A percentile compares a stretch with the other conserved stretches of the same genome.
Evolutionary conservation across 2,329 filamentous ascomycete species (phyloP).

Genomic region (Nothopassalora personata): DNA sequence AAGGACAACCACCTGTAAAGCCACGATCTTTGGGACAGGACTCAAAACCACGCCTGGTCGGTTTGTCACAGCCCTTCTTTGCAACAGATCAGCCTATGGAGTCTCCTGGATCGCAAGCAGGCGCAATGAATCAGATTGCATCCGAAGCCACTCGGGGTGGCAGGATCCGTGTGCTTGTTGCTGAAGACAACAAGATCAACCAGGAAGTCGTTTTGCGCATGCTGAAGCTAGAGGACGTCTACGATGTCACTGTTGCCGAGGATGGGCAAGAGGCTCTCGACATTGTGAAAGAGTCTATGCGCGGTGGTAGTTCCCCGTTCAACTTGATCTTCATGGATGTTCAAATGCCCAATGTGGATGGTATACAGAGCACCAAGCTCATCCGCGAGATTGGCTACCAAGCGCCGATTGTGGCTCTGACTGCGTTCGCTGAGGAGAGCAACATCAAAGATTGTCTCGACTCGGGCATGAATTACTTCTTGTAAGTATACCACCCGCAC

Average conservation of each 20-base stretch:
- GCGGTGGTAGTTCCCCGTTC: constrained; percentile 55
- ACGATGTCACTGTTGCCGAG: constrained; percentile 75
- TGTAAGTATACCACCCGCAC: constrained; percentile 37
- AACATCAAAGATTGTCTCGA: constrained; percentile 64
- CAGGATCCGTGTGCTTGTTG: constrained; percentile 76
- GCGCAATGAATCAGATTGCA: constrained; percentile 60
- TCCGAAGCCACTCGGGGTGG: constrained; percentile 53
- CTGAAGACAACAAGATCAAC: constrained; percentile 65
- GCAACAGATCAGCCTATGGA: constrained; percentile 44
- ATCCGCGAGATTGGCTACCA: constrained; percentile 84
- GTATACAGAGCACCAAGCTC: constrained; percentile 75
- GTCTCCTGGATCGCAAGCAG: constrained; percentile 56
- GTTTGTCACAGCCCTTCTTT: constrained; percentile 79
- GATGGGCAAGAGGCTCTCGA: constrained; percentile 71
- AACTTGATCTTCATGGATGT: constrained; percentile 71
- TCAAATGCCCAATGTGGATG: constrained; percentile 63
- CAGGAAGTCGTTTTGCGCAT: constrained; percentile 58
- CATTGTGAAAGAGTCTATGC: constrained; percentile 76
- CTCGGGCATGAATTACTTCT: constrained; percentile 87
- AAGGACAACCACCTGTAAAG: constrained; percentile 5
- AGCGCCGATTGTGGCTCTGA: constrained; percentile 86
- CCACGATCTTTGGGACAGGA: constrained; percentile 42
- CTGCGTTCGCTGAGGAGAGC: constrained; percentile 84
- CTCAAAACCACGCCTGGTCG: constrained; percentile 71
- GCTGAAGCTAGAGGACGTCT: constrained; percentile 72